Evolutionary conservation across 192 early-diverging fungal genomes (phyloP), one percentile per base, ranked within the genome.

Genomic region (Coemansia sp.): DNA sequence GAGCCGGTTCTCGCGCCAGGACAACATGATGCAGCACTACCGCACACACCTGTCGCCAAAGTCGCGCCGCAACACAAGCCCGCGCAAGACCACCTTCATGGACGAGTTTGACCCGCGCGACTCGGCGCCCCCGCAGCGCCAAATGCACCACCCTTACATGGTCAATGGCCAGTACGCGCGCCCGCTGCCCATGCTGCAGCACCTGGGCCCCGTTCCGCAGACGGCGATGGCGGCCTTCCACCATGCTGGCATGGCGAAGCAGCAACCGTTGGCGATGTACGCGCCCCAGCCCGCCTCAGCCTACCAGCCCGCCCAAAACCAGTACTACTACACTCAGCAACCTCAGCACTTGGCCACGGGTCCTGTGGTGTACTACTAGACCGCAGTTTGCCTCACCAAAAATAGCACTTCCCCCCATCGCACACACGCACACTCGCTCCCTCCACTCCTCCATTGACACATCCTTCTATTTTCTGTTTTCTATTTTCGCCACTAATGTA

Each of bases 1-100:
- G 24, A 86, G 84, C 59, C 76, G 83, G 55, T 92, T 92, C 53
- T 88, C 88, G 37, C 81, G 90, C 53, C 87, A 90, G 46, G 90
- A 91, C 70, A 90, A 92, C 72, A 90, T 90, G 88, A 90, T 87
- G 85, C 91, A 92, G 59, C 91, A 92, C 62, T 89, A 88, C 67
- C 86, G 88, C 40, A 89, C 88, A 3, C 90, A 92, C 53, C 76
- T 87, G 62, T 88, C 87, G n/a, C 66, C 83, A 19, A 88, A 88
- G 72, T 88, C 87, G 36, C 83, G 86, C 43, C 61, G 66, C 58
- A 68, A 76, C 48, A 58, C 61, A 26, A 68, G 72, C 43, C 72
- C 72, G 42, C 67, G 74, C 59, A 76, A 76, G 64, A 43, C 58
- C 33, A 46, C 58, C 11, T 67, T 67, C 38, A 59, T 67, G 42